Conservation (phyloP, 495 filamentous ascomycete species). For the Baudoinia panamericana region DNA sequence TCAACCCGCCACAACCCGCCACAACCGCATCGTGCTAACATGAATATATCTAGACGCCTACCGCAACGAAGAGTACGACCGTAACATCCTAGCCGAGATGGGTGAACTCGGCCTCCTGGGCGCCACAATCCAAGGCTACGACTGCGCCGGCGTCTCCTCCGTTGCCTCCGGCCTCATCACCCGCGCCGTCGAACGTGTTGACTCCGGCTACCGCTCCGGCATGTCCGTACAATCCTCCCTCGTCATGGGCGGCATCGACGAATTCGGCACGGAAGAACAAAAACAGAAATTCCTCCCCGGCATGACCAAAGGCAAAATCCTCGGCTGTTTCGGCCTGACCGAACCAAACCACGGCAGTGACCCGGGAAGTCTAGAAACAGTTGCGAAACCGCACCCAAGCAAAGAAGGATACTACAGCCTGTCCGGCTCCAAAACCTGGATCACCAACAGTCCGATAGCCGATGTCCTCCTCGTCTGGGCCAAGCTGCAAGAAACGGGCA, state of each 20-base stretch:
- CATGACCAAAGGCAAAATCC: slow-evolving; percentile 73
- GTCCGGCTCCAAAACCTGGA: slow-evolving; percentile 91
- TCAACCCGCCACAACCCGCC: background rate
- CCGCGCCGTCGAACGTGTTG: slow-evolving; percentile 88
- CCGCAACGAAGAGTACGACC: slow-evolving; percentile 84
- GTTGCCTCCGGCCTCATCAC: slow-evolving; percentile 90
- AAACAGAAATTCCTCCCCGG: slow-evolving; percentile 77
- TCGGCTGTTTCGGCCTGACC: slow-evolving; percentile 89
- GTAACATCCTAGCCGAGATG: slow-evolving; percentile 84
- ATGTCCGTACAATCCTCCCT: slow-evolving; percentile 95
- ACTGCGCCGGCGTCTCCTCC: slow-evolving; percentile 82
- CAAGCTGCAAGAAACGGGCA: slow-evolving; percentile 76
- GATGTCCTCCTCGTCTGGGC: slow-evolving; percentile 92
- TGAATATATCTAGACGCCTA: slow-evolving; percentile 62
- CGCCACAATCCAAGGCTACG: slow-evolving; percentile 83
- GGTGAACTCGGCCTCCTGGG: slow-evolving; percentile 85
- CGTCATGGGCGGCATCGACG: slow-evolving; percentile 92
- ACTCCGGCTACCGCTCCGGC: slow-evolving; percentile 86
- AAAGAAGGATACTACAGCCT: slow-evolving; percentile 76
- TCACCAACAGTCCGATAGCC: slow-evolving; percentile 91
- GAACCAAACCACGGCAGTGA: slow-evolving; percentile 98
- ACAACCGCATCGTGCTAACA: slow-evolving; percentile 5
- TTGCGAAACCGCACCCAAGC: slow-evolving; percentile 69
- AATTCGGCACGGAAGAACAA: slow-evolving; percentile 78
- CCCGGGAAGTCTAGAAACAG: slow-evolving; percentile 89